Conservation (phyloP, 169 alveolate genomes). For the Prorocentrum cordatum region DNA sequence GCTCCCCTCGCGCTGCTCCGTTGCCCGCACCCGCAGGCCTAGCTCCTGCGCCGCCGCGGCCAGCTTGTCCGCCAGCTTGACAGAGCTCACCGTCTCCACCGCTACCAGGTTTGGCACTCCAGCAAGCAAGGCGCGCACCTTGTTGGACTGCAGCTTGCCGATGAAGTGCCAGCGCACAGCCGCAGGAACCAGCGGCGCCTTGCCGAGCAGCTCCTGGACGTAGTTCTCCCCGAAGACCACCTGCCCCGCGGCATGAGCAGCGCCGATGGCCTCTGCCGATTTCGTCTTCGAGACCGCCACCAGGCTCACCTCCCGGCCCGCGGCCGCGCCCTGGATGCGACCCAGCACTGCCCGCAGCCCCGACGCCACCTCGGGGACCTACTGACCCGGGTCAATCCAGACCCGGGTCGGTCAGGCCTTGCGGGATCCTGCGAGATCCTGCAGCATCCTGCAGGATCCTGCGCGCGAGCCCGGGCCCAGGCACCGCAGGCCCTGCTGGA, state of each 20-base stretch:
- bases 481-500: no score
- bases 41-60: no score
- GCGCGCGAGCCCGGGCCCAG: no score
- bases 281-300: constrained; percentile 12
- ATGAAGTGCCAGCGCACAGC: constrained; percentile 33
- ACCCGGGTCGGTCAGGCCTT: no score
- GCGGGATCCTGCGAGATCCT: no score
- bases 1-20: no score
- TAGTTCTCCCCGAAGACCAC: constrained; percentile 49
- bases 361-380: no score
- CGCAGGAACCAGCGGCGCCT: neutral
- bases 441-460: no score
- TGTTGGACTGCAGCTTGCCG: constrained; percentile 53
- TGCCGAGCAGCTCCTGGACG: constrained; percentile 40
- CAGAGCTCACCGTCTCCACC: constrained; percentile 21
- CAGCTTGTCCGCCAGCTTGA: neutral
- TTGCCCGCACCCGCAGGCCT: no score
- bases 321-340: neutral
- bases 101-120: constrained; percentile 13
- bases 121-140: neutral
- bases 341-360: no score
- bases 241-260: neutral
- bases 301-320: neutral
- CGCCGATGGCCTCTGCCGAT: no score
- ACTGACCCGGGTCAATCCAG: no score